Evolutionary conservation across 2,329 filamentous ascomycete species (phyloP), one percentile per base, ranked within the genome.

Genomic region (Aspergillus latus): DNA sequence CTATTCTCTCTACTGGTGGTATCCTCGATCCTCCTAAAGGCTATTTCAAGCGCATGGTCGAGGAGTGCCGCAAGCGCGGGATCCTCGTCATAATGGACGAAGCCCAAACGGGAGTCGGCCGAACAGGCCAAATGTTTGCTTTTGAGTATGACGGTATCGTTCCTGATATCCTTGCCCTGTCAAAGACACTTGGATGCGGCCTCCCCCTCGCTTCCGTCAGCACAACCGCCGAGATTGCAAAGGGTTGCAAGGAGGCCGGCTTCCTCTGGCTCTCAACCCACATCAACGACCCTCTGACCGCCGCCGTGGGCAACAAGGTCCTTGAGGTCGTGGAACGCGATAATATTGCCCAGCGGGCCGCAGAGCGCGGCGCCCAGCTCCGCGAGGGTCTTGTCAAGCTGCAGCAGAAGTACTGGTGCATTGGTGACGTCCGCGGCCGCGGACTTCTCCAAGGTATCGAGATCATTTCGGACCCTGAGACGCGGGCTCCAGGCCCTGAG

Each of bases 221-320:
- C 2, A 85, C 84, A 0, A 82, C 78, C 43, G 73, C 76, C 4
- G 74, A 78, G 32, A 84, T 87, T 45, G 82, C 80, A 42, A 67
- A 70, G 2, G 74, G 75, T 1, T 80, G 78, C 32, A 68, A 70
- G 9, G 77, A 83, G 15, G 72, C 73, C 2, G 79, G 77, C 29
- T 87, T 79, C 61, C 72, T 82, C 15, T 86, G 82, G 64, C 80
- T 83, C 60, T 87, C 84, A 0, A 87, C 84, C 0, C 85, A 87
- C 61, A 70, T 85, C 48, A 86, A 87, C 60, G 84, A 87, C 59
- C 83, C 84, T 0, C 69, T 87, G 0, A 79, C 84, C 0, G 82
- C 82, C 0, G 81, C 83, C 0, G 82, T 87, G 1, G 84, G 83
- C 0, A 74, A 81, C 59, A 86, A 86, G 63, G 84, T 86, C 2